These are phyloP conservation scores for Russula vinacea DNA, from an alignment of 768 basidiomycete species.

Conservation along the genomic window DNA sequence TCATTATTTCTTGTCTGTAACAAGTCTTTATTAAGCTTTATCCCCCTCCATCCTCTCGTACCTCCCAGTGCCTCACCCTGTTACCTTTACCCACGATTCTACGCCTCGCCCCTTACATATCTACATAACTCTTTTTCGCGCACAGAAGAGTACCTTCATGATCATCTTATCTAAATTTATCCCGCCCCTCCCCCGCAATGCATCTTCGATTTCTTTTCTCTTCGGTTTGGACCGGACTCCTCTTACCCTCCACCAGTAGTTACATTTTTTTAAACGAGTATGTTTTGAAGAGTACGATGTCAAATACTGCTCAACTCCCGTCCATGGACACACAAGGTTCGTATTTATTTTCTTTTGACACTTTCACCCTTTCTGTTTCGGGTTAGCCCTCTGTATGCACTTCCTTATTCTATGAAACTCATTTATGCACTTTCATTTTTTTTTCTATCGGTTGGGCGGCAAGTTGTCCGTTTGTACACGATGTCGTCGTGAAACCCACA, in stretches of 20 bases:
- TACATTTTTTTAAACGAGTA: background rate
- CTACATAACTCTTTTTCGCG: background rate
- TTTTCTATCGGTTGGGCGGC: background rate
- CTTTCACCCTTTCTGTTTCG: background rate
- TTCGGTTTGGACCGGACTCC: background rate
- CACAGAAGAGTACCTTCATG: background rate
- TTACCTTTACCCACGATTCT: background rate
- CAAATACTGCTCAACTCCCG: background rate
- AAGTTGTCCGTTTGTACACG: no score
- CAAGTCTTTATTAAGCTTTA: background rate
- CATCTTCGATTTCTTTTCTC: background rate
- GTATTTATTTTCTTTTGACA: background rate
- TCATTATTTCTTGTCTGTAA: constrained; percentile 1
- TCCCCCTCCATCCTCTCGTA: background rate
- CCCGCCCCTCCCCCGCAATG: background rate
- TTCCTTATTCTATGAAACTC: background rate
- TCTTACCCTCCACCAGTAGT: background rate
- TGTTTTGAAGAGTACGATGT: background rate
- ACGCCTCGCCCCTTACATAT: background rate
- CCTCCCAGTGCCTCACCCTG: background rate
- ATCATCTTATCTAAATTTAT: background rate
- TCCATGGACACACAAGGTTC: background rate
- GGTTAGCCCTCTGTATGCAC: background rate
- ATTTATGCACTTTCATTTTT: background rate
- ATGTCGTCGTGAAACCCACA: no score